Base-by-base conservation (phyloP, 2,329 filamentous ascomycete species). In the Sarocladium strictum region DNA sequence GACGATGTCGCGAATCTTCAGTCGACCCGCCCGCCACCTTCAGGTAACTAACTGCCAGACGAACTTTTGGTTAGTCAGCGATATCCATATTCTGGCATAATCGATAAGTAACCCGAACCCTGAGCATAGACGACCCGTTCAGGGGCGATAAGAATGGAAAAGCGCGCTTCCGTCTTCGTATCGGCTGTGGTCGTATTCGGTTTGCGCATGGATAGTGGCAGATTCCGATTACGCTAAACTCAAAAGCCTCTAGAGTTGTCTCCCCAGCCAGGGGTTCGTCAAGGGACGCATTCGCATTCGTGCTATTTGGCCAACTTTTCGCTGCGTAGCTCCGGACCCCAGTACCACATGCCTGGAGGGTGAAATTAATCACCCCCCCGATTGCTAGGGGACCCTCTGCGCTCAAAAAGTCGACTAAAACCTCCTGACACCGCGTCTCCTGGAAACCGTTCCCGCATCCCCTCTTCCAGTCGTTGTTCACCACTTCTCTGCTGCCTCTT, bases 321-420 rank as follows among this genome's bases (percentile, higher is more conserved):
- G 43, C 23, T 47, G 23, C 24, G 24, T 7, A 47, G 43, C 3
- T 17, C n/a, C 43, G 19, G 21, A n/a, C 21, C 43, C 40, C 40
- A 47, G 10, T 47, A 47, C 15, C 43, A 47, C 43, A 47, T 47
- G 43, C 43, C 24, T 47, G 43, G 21, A 27, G n/a, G 6, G 43
- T 15, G 40, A 43, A 43, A 43, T 43, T 43, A 47, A n/a, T 26
- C n/a, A n/a, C 23, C 43, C 43, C 43, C 43, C 43, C 17, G 23
- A 27, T 3, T 5, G 7, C 24, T 23, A 29, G 24, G 21, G 43
- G 43, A 47, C 43, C 43, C 43, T 47, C 43, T 37, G 47, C 27
- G 26, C 26, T 35, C 47, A 24, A 51, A 51, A 51, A 51, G 29
- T 51, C 17, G 47, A 51, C 32, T 47, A 47, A 51, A 51, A 51